Base-by-base conservation (phyloP, 148 eudicot species). In the Cornus controversa region DNA sequence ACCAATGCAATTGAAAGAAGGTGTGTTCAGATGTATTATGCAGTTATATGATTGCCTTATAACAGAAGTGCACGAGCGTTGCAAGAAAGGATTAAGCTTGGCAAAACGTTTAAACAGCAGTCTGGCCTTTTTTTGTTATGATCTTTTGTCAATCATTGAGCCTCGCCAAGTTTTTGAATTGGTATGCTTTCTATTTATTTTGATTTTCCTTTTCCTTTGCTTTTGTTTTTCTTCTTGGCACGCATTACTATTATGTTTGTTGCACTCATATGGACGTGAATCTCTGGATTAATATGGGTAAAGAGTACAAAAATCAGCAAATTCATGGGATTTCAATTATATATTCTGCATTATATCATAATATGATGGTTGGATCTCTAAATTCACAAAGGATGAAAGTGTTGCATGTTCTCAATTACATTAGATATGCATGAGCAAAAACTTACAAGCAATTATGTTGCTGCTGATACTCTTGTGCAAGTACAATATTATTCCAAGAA, bases 121-220 rank as follows among this genome's bases (percentile, higher is more conserved):
- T 79, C 81, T 96, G 91, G 98, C 95, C 28, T 96, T 92, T 91
- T 96, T 93, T 81, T 96, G 99, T 58, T 93, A 93, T 78, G 99
- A 96, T 82, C 97, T 96, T 60, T 75, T 96, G 80, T 96, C 99
- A 26, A 87, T 91, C 53, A 82, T 96, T 58, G 99, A 96, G 88
- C 99, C 99, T 80, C 98, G 99, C 65, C 99, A 96, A 87, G 98
- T 96, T 67, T 96, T 96, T 82, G 99, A 96, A 77, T 80, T 96
- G 99, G 99, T 96, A 91, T 82, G 89, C 58, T 78, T 77, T 74
- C 78, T 78, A 27, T 34, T 57, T 65, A 25, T 58, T 42, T 57
- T 36, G 24, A 6, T 0, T 27, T 42, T 74, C 53, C 50, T 0
- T 27, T 42, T 74, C 53, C 50, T 66, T 50, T 47, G 34, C 15